Evolutionary conservation across 1,284 basidiomycete genomes (phyloP).

Genomic region (Sporisorium reilianum): DNA sequence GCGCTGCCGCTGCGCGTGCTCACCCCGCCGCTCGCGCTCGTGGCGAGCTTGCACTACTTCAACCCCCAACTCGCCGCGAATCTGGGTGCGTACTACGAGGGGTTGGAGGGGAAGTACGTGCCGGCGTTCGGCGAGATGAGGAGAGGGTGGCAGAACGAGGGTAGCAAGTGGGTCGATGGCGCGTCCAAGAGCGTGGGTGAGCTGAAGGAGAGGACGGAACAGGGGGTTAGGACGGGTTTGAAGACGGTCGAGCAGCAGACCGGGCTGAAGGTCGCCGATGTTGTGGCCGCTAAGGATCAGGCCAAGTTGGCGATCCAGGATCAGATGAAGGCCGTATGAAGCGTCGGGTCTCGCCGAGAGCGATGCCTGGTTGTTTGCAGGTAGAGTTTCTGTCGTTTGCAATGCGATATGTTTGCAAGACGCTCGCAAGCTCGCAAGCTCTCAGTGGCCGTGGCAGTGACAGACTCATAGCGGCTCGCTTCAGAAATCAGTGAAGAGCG

Average conservation of each 20-base stretch:
- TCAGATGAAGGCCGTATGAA: slow-evolving; percentile 50
- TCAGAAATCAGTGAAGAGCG: too few species aligned
- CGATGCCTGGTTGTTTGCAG: too few species aligned
- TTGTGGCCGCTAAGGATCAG: slow-evolving; percentile 23
- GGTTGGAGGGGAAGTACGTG: slow-evolving; percentile 45
- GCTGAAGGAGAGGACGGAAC: slow-evolving; percentile 39
- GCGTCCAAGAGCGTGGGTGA: slow-evolving; percentile 39
- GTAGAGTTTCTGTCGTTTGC: too few species aligned
- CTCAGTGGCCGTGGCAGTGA: too few species aligned
- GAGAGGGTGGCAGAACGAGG: slow-evolving; percentile 9
- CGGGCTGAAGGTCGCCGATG: slow-evolving; percentile 53
- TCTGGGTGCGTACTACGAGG: slow-evolving; percentile 56
- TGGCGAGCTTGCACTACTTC: slow-evolving; percentile 65
- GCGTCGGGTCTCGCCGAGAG: not conserved
- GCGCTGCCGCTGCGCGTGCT: slow-evolving; percentile 66
- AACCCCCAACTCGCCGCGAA: slow-evolving; percentile 65
- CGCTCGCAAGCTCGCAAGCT: too few species aligned
- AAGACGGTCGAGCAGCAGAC: slow-evolving; percentile 56
- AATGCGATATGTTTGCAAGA: not conserved
- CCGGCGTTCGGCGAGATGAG: slow-evolving; percentile 55
- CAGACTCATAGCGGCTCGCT: too few species aligned
- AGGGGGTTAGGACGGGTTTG: slow-evolving; percentile 42
- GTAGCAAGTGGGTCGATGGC: slow-evolving; percentile 11
- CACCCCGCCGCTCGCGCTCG: slow-evolving; percentile 59
- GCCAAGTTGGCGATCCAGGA: slow-evolving; percentile 34